A percentile compares a stretch with the other conserved stretches of the same genome.
phyloP scores from a whole-genome alignment of 768 basidiomycete species.

The Termitomyces sp. region DNA sequence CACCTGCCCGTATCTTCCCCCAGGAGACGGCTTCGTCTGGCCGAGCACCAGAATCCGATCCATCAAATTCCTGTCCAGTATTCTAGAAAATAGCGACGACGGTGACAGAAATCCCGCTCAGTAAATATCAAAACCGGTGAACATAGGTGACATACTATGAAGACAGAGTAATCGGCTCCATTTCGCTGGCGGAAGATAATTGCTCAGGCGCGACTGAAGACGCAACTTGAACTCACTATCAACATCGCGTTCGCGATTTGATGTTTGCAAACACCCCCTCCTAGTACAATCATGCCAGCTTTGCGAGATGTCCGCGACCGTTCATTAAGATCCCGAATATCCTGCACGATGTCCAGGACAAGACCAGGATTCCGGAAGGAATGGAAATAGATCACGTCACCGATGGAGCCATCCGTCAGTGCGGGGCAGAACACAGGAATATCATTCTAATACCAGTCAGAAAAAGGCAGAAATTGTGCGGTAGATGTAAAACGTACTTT shows the following conservation, averaged over 20 bases:
- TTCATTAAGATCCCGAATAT: slow-evolving; percentile 92
- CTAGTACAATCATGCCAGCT: slow-evolving; percentile 97
- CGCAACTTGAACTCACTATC: slow-evolving; percentile 57
- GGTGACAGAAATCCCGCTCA: not conserved
- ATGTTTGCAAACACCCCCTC: slow-evolving; percentile 98
- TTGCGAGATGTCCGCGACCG: slow-evolving; percentile 80
- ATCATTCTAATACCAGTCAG: slow-evolving; percentile 65
- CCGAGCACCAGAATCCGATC: slow-evolving; percentile 93
- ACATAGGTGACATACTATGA: slow-evolving; percentile 57
- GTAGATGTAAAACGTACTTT: slow-evolving; percentile 57
- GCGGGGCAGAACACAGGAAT: slow-evolving; percentile 99
- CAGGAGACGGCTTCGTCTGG: slow-evolving; percentile 98
- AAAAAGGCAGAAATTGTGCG: slow-evolving; percentile 6
- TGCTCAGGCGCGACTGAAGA: not conserved
- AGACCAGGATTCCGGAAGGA: slow-evolving; percentile 86
- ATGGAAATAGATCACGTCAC: slow-evolving; percentile 99
- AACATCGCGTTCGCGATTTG: slow-evolving; percentile 99
- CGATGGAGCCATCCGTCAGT: slow-evolving; percentile 94
- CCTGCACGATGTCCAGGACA: slow-evolving; percentile 88
- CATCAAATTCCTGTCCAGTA: slow-evolving; percentile 99
- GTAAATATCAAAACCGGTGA: not conserved
- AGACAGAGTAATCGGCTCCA: slow-evolving; percentile 96
- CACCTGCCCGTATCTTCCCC: slow-evolving; percentile 92
- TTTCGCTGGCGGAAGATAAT: slow-evolving; percentile 64
- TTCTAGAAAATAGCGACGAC: slow-evolving; percentile 48